Conservation (phyloP, 2,329 filamentous ascomycete species). For the Fusarium sp. region DNA sequence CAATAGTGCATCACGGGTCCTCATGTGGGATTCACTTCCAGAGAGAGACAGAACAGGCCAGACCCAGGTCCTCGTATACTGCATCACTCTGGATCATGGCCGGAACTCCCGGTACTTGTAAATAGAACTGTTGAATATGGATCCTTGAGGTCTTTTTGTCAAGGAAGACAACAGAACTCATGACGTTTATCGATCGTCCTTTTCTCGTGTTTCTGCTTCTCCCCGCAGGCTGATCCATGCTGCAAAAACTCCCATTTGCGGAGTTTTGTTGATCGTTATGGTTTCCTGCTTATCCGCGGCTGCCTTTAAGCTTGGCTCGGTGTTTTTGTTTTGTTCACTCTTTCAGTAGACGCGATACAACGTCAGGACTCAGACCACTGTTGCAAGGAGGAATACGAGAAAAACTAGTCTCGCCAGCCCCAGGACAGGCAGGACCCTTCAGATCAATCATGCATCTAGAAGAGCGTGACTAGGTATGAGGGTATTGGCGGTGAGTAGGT, state of each 20-base stretch:
- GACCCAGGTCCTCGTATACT: conserved; percentile 14
- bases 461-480: not conserved
- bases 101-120: conserved; percentile 26
- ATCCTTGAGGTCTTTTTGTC: conserved; percentile 26
- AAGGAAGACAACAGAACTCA: conserved; percentile 20
- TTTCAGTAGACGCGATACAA: conserved; percentile 6
- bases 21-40: conserved; percentile 4
- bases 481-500: conserved; percentile 30
- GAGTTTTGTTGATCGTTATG: conserved; percentile 24
- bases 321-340: conserved; percentile 6
- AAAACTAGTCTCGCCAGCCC: conserved; percentile 16
- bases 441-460: conserved; percentile 14
- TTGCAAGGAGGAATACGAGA: conserved; percentile 43
- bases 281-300: conserved; percentile 7
- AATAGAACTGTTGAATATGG: not conserved
- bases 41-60: not conserved
- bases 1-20: conserved; percentile 29
- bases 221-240: conserved; percentile 29
- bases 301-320: conserved; percentile 5
- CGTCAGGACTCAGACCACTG: conserved; percentile 27
- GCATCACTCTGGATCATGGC: conserved; percentile 3
- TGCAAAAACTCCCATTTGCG: conserved; percentile 29
- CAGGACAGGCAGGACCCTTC: conserved; percentile 28
- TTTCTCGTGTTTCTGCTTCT: conserved; percentile 29
- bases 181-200: conserved; percentile 20